Conservation (phyloP, 2,329 filamentous ascomycete species). For the Colletotrichum sp. region DNA sequence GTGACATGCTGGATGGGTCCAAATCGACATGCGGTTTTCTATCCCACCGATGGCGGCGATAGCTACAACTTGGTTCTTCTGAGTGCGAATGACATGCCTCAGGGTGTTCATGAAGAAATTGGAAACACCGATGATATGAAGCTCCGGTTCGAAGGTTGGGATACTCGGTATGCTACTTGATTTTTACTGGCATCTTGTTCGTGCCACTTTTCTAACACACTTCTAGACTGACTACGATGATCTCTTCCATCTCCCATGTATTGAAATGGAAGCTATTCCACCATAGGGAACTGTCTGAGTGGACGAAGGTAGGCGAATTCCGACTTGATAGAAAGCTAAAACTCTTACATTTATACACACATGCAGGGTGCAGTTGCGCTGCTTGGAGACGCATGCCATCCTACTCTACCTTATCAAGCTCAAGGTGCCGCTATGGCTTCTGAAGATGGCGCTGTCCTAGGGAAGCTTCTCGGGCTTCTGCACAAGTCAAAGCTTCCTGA, state of each 20-base stretch:
- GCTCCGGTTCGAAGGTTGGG: not conserved
- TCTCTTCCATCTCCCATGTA: not conserved
- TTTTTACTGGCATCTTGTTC: not conserved
- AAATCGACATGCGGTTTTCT: not conserved
- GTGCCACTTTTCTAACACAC: not conserved
- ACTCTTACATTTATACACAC: not conserved
- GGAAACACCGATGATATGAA: not conserved
- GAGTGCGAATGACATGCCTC: not conserved
- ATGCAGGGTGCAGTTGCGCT: slow-evolving; percentile 16
- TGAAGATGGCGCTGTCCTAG: slow-evolving; percentile 26
- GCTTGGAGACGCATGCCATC: slow-evolving; percentile 10
- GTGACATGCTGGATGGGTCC: not conserved
- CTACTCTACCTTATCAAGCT: slow-evolving; percentile 26
- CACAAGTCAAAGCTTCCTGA: not conserved
- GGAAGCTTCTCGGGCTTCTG: slow-evolving; percentile 29
- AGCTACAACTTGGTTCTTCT: not conserved
- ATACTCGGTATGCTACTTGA: not conserved
- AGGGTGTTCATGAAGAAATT: not conserved
- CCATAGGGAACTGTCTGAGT: not conserved
- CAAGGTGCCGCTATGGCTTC: slow-evolving; percentile 28
- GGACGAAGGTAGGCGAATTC: not conserved
- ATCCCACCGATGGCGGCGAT: not conserved
- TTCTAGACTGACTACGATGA: not conserved
- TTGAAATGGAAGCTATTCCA: not conserved
- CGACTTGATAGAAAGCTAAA: not conserved